Conservation (phyloP, 1,139 yeast genomes). For the Hyphopichia wangnamkhiaoensis region DNA sequence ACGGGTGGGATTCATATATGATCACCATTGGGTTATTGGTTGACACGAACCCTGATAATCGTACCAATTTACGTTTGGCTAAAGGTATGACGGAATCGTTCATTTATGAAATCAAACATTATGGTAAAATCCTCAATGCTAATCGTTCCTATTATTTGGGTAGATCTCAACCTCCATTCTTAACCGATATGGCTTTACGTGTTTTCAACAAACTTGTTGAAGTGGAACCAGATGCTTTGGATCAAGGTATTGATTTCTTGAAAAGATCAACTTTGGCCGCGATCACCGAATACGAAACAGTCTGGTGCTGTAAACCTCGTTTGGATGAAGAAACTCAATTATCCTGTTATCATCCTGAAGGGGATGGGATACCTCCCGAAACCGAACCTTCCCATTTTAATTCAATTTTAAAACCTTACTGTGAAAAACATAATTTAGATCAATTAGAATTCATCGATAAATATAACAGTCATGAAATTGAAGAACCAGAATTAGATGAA, state of each 20-base stretch:
- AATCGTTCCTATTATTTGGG: slow-evolving; percentile 89
- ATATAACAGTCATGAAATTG: slow-evolving; percentile 67
- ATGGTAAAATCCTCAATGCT: slow-evolving; percentile 92
- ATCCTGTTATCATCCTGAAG: slow-evolving; percentile 89
- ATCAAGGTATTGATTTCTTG: slow-evolving; percentile 58
- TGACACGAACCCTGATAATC: slow-evolving; percentile 56
- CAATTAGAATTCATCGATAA: slow-evolving; percentile 69
- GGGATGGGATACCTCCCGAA: slow-evolving; percentile 93
- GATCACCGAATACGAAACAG: slow-evolving; percentile 77
- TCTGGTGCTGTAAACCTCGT: slow-evolving; percentile 81
- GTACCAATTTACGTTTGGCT: slow-evolving; percentile 54
- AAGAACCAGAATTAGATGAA: slow-evolving; percentile 80
- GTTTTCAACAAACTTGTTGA: slow-evolving; percentile 63
- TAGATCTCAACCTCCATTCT: slow-evolving; percentile 96
- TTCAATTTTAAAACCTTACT: slow-evolving; percentile 68
- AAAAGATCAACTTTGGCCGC: slow-evolving; percentile 72
- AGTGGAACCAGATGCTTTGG: slow-evolving; percentile 32
- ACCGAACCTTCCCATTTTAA: slow-evolving; percentile 90
- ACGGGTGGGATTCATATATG: slow-evolving; percentile 99
- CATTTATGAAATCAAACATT: slow-evolving; percentile 84
- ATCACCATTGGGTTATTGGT: slow-evolving; percentile 80
- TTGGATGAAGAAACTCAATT: slow-evolving; percentile 75
- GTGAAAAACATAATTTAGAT: slow-evolving; percentile 59
- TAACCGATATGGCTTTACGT: slow-evolving; percentile 86
- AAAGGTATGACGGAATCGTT: slow-evolving; percentile 93